phyloP scores from a whole-genome alignment of 306 rosid genomes.

The Dryas octopetala region DNA sequence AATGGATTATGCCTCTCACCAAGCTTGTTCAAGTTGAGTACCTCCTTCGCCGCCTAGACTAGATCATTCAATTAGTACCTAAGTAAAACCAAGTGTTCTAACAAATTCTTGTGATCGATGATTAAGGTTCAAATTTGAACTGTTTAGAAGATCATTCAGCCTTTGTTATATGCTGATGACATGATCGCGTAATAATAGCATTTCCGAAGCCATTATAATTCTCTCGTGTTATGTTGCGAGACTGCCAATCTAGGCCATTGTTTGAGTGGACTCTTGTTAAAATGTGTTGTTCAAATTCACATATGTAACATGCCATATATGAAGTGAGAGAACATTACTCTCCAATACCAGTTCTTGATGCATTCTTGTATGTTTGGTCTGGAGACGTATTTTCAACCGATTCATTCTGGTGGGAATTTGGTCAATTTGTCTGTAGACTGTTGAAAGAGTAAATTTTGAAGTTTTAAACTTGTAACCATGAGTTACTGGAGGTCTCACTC shows the following conservation, averaged over 20 bases:
- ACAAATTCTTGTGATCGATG: neutral
- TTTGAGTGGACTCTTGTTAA: too few relatives aligned
- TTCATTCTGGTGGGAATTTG: neutral
- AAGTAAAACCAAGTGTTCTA: too few relatives aligned
- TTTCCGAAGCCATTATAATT: too few relatives aligned
- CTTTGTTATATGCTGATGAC: neutral
- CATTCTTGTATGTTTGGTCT: neutral
- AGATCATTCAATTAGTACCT: neutral
- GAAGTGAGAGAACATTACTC: too few relatives aligned
- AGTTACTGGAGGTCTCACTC: too few relatives aligned
- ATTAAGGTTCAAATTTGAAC: neutral
- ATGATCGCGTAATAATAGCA: neutral
- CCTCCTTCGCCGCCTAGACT: conserved; percentile 65
- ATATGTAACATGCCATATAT: too few relatives aligned
- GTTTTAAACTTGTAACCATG: too few relatives aligned
- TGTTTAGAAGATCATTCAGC: neutral
- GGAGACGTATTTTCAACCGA: neutral
- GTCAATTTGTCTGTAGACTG: too few relatives aligned
- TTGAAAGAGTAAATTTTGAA: too few relatives aligned
- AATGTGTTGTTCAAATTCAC: too few relatives aligned
- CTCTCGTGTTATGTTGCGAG: too few relatives aligned
- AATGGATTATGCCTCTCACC: conserved; percentile 89
- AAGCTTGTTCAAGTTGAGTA: conserved; percentile 83
- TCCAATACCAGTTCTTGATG: neutral
- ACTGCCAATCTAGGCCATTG: too few relatives aligned